phyloP scores from a whole-genome alignment of 805 yeast genomes.

The Yamadazyma laniorum region DNA sequence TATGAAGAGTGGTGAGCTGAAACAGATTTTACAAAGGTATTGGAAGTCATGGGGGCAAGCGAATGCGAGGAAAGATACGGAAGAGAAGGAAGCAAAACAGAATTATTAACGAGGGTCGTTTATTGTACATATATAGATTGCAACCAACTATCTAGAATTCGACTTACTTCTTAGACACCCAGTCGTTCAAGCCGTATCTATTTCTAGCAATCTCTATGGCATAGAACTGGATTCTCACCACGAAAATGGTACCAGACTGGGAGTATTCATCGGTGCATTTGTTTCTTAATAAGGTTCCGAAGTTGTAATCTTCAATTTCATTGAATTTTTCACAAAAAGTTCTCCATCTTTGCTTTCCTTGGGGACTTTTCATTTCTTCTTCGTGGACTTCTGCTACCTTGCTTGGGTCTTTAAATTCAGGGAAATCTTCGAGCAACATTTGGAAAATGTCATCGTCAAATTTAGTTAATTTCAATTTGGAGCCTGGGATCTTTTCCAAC shows the following conservation, averaged over 20 bases:
- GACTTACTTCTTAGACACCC: slow-evolving; percentile 48
- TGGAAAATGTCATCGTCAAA: slow-evolving; percentile 69
- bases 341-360: slow-evolving; percentile 91
- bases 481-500: slow-evolving; percentile 71
- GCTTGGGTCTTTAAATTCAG: slow-evolving; percentile 73
- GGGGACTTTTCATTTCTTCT: slow-evolving; percentile 74
- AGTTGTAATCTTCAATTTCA: slow-evolving; percentile 85
- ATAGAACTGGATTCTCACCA: slow-evolving; percentile 89
- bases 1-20: no score
- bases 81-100: no score
- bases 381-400: slow-evolving; percentile 62
- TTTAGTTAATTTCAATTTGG: slow-evolving; percentile 69
- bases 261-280: slow-evolving; percentile 70
- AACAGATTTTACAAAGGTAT: no score
- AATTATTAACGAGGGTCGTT: no score
- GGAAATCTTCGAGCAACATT: slow-evolving; percentile 67
- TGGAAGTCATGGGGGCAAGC: no score
- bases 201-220: slow-evolving; percentile 95
- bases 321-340: slow-evolving; percentile 79
- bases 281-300: slow-evolving; percentile 89
- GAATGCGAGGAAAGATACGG: no score
- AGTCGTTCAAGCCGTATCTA: slow-evolving; percentile 85
- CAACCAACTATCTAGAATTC: no score
- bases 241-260: slow-evolving; percentile 83
- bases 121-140: no score